Evolutionary conservation across 805 yeast species (phyloP), one percentile per base, ranked within the genome.

Genomic region (Sugiyamaella floridensis): DNA sequence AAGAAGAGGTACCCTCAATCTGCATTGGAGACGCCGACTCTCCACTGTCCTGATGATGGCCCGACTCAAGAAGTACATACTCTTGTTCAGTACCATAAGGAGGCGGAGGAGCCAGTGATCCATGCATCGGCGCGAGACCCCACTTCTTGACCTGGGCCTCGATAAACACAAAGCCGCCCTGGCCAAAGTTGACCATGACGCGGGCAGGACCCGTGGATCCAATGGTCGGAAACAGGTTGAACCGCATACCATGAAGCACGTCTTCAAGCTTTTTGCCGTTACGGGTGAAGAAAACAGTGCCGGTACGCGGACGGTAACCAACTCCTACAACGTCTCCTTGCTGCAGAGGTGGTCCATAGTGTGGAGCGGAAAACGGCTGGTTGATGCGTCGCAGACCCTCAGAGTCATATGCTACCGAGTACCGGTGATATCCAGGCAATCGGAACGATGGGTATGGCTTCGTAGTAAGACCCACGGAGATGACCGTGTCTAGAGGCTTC

Each of bases 271-370:
- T 89, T 65, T 89, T 89, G 28, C 99, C 99, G 62, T 93, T 93
- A 59, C 96, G 78, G 0, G 99, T 93, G 74, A 90, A 93, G 63
- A 93, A 93, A 0, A 93, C 77, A 0, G 96, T 83, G 1, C 97
- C 96, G 15, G 87, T 75, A 45, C 89, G 75, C 1, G 87, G 81
- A 55, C 92, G 77, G 64, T 88, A 86, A 0, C 99, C 99, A 28
- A 92, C 80, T 1, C 99, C 99, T 12, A 93, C 76, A 32, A 93
- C 95, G 67, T 93, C 99, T 29, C 97, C 97, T 58, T 85, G 82
- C 37, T 80, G 76, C 62, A 83, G 60, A 59, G 78, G 55, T 64
- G 77, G 55, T 66, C 87, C 69, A 60, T 71, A 62, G 53, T 67
- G 60, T 4, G 73, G 73, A 55, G 68, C 65, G 32, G 51, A 62